Evolutionary conservation across 2,329 filamentous ascomycete species (phyloP).

Genomic region (Ascochyta fabae): DNA sequence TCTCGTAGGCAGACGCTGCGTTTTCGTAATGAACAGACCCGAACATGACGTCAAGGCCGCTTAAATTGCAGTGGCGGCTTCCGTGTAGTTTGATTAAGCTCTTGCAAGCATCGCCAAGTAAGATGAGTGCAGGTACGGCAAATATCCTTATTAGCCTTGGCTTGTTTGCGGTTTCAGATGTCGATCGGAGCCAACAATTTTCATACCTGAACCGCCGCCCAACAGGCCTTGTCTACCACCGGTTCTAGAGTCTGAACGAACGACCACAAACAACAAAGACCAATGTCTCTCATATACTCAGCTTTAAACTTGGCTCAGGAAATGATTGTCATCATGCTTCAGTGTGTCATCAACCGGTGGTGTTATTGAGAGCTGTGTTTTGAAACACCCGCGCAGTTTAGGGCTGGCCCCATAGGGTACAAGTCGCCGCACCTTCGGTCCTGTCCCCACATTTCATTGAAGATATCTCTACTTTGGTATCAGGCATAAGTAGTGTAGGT

Average conservation of each 20-base stretch:
- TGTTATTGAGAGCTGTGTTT: not conserved
- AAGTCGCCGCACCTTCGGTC: not conserved
- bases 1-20: too few relatives aligned
- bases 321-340: not conserved
- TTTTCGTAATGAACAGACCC: too few relatives aligned
- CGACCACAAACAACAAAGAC: not conserved
- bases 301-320: not conserved
- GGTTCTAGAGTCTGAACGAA: not conserved
- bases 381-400: constrained; percentile 1
- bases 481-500: too few relatives aligned
- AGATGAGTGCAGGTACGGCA: constrained; percentile 3
- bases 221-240: not conserved
- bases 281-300: not conserved
- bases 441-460: constrained; percentile 5
- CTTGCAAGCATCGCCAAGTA: constrained; percentile 13
- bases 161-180: not conserved
- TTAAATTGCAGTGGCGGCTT: not conserved
- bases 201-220: not conserved
- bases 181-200: not conserved
- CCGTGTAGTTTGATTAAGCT: constrained; percentile 1
- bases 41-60: too few relatives aligned
- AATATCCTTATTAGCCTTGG: not conserved
- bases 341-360: constrained; percentile 6
- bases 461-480: not conserved
- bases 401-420: not conserved